Percentiles rank a stretch among this genome's conserved stretches.
phyloP scores from a whole-genome alignment of 768 basidiomycete species.

The Scleroderma bovista region DNA sequence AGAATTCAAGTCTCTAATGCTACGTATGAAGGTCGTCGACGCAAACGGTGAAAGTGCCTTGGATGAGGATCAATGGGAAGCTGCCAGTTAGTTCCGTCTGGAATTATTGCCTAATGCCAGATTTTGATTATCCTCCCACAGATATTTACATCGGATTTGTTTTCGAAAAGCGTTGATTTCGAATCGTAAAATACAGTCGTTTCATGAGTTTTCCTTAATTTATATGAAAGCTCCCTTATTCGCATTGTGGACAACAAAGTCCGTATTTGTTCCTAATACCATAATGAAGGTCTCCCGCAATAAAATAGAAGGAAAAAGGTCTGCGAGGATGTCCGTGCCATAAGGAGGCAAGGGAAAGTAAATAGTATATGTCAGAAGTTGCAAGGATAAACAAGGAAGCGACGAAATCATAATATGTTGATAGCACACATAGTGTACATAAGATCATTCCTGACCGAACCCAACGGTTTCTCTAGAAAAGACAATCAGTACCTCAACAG shows the following conservation, averaged over 20 bases:
- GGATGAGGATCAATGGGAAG: slow-evolving; percentile 96
- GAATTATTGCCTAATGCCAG: neutral
- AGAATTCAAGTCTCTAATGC: slow-evolving; percentile 80
- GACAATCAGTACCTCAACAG: slow-evolving; percentile 12
- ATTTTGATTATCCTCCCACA: slow-evolving; percentile 23
- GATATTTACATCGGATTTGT: slow-evolving; percentile 95
- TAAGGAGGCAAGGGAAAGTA: slow-evolving; percentile 4
- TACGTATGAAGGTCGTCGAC: slow-evolving; percentile 91
- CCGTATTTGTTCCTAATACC: neutral
- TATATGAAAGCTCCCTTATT: too few species aligned
- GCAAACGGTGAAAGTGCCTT: slow-evolving; percentile 82
- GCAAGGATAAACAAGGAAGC: slow-evolving; percentile 9
- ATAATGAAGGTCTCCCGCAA: neutral
- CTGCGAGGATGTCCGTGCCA: slow-evolving; percentile 4
- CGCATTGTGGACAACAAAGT: neutral
- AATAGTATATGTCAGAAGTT: neutral
- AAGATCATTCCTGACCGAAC: slow-evolving; percentile 83
- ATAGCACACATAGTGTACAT: neutral
- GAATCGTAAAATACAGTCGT: neutral
- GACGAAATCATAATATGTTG: neutral
- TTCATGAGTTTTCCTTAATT: too few species aligned
- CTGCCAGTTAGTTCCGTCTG: slow-evolving; percentile 73
- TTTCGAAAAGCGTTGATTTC: slow-evolving; percentile 60
- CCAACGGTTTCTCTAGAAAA: slow-evolving; percentile 78
- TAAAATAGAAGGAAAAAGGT: neutral